phyloP scores from a whole-genome alignment of 208 protist species.

The Lotmaria passim region DNA sequence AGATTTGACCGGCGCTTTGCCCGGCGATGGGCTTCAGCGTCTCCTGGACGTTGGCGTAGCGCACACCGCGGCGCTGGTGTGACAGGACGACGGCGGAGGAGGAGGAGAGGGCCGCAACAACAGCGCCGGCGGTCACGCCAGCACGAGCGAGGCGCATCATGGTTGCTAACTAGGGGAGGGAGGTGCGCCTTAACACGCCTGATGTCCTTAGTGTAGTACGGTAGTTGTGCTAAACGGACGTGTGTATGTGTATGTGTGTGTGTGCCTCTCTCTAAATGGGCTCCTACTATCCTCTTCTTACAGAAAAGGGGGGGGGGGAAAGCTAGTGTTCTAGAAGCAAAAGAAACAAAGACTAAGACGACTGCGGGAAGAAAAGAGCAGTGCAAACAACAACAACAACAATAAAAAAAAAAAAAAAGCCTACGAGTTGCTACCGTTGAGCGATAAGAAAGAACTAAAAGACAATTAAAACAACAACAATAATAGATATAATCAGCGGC shows the following conservation, averaged over 20 bases:
- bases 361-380: background rate
- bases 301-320: too few relatives aligned
- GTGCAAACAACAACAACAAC: slow-evolving; percentile 7
- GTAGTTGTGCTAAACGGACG: too few relatives aligned
- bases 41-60: slow-evolving; percentile 85
- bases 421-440: too few relatives aligned
- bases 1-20: slow-evolving; percentile 83
- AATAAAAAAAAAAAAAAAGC: background rate
- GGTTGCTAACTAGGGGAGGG: too few relatives aligned
- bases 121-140: background rate
- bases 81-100: background rate
- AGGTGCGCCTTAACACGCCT: too few relatives aligned
- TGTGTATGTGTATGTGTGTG: too few relatives aligned
- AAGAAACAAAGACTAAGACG: background rate
- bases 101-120: slow-evolving; percentile 3
- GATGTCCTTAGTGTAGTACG: too few relatives aligned
- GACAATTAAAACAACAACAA: slow-evolving; percentile 19
- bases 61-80: slow-evolving; percentile 54
- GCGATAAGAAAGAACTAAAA: too few relatives aligned
- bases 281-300: too few relatives aligned
- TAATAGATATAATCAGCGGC: too few relatives aligned
- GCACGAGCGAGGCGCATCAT: slow-evolving; percentile 29
- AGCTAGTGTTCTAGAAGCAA: background rate
- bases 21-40: slow-evolving; percentile 75
- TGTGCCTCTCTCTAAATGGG: too few relatives aligned